Evolutionary conservation across 2,329 filamentous ascomycete species (phyloP).

Genomic region (Colletotrichum lindemuthianum): DNA sequence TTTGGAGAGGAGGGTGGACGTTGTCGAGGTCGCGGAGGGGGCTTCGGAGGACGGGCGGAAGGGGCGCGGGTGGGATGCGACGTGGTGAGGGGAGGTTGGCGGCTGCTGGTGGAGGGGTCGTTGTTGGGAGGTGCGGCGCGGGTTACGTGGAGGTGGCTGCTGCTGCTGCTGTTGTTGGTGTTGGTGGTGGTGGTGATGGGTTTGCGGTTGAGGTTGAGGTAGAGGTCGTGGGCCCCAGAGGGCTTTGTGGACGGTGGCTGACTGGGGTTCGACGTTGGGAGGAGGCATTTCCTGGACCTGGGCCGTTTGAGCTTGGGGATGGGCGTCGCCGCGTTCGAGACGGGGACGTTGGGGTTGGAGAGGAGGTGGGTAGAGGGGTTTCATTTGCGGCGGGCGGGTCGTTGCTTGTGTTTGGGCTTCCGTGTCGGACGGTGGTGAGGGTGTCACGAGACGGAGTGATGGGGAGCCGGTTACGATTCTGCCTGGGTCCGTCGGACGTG

Average conservation of each 20-base stretch:
- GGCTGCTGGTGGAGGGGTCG: conserved; percentile 36
- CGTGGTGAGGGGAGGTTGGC: conserved; percentile 10
- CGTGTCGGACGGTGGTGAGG: conserved; percentile 41
- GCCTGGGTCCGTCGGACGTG: conserved; percentile 19
- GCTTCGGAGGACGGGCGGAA: conserved; percentile 26
- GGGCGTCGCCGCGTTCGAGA: conserved; percentile 22
- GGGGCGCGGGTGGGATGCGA: conserved; percentile 29
- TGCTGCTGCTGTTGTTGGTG: conserved; percentile 37
- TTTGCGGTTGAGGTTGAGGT: conserved; percentile 25
- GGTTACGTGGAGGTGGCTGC: conserved; percentile 3
- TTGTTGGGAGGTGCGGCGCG: conserved; percentile 22
- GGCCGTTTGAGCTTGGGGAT: conserved; percentile 22
- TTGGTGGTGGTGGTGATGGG: conserved; percentile 34
- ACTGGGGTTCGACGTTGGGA: conserved; percentile 20
- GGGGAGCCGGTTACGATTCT: conserved; percentile 40
- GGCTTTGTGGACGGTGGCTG: conserved; percentile 22
- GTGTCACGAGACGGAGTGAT: conserved; percentile 50
- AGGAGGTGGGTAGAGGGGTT: conserved; percentile 29
- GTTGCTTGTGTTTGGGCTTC: conserved; percentile 2
- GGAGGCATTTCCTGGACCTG: conserved; percentile 26
- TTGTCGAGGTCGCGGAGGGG: conserved; percentile 38
- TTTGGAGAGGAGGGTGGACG: conserved; percentile 62
- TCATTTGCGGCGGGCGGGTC: conserved; percentile 28
- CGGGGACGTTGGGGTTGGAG: conserved; percentile 25
- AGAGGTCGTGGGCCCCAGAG: conserved; percentile 21